Percentiles rank a stretch among this genome's conserved stretches.
Conservation (phyloP, 768 basidiomycete species). For the Exidia glandulosa region DNA sequence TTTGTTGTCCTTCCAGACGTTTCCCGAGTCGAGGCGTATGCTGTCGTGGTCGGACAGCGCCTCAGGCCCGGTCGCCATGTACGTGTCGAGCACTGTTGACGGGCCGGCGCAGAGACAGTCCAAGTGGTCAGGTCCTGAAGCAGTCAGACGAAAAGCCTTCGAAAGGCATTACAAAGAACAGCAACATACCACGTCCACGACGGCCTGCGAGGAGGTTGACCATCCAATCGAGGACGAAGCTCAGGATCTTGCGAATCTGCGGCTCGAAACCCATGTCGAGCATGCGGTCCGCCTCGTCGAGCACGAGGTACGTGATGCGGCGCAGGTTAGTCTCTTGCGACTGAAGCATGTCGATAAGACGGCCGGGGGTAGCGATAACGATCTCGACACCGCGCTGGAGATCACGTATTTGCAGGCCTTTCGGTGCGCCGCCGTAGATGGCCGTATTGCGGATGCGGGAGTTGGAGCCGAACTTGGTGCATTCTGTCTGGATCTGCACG, state of each 20-base stretch:
- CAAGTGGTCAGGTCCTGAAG: too few species aligned
- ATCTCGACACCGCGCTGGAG: slow-evolving; percentile 94
- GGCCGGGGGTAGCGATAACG: slow-evolving; percentile 96
- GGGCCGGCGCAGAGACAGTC: too few species aligned
- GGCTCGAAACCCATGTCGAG: slow-evolving; percentile 99
- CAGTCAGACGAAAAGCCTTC: too few species aligned
- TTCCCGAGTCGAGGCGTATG: too few species aligned
- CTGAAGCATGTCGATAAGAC: slow-evolving; percentile 98
- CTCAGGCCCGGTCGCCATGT: too few species aligned
- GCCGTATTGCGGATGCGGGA: slow-evolving; percentile 98
- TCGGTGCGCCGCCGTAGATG: slow-evolving; percentile 97
- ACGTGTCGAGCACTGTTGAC: too few species aligned
- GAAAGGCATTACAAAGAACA: too few species aligned
- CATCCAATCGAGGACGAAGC: too few species aligned
- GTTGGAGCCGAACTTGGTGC: slow-evolving; percentile 90
- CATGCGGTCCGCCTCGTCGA: slow-evolving; percentile 99
- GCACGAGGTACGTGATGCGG: slow-evolving; percentile 92
- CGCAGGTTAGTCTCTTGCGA: slow-evolving; percentile 90
- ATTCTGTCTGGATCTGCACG: slow-evolving; percentile 98
- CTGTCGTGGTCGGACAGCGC: too few species aligned
- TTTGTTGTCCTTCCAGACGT: too few species aligned
- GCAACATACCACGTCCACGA: too few species aligned
- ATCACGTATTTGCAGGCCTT: slow-evolving; percentile 97
- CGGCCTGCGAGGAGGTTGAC: too few species aligned
- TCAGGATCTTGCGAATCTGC: slow-evolving; percentile 96